phyloP scores from a whole-genome alignment of 2,329 filamentous ascomycete genomes.

The Alternaria brassicicola region DNA sequence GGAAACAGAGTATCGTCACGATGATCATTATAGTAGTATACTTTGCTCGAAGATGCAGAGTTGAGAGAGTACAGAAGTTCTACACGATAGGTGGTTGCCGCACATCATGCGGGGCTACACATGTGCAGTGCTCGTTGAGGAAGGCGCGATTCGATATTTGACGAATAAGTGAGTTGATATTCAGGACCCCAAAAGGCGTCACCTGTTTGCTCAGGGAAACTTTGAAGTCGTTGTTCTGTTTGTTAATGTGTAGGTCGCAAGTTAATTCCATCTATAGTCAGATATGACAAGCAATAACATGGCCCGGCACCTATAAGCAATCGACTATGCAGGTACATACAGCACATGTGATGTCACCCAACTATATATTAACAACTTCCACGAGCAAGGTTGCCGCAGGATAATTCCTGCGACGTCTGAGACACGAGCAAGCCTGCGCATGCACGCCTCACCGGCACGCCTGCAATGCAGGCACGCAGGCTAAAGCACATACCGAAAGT shows the following conservation, averaged over 20 bases:
- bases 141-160: not conserved
- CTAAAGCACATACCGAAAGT: slow-evolving; percentile 1
- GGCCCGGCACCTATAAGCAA: not conserved
- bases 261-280: not conserved
- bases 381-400: slow-evolving; percentile 1
- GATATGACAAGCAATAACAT: not conserved
- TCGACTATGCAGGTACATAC: not conserved
- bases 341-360: not conserved
- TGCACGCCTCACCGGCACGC: slow-evolving; percentile 6
- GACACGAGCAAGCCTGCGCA: slow-evolving; percentile 10
- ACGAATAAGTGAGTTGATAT: not conserved
- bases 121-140: not conserved
- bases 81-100: not conserved
- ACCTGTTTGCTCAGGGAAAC: not conserved
- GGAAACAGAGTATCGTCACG: slow-evolving; percentile 2
- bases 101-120: not conserved
- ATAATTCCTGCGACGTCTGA: not conserved
- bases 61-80: not conserved
- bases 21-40: slow-evolving; percentile 7
- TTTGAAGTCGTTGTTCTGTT: not conserved
- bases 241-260: too few relatives aligned
- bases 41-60: not conserved
- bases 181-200: not conserved
- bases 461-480: slow-evolving; percentile 11
- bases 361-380: not conserved